Conservation (phyloP, 2,329 filamentous ascomycete genomes). For the Ophiostoma triangulosporum region DNA sequence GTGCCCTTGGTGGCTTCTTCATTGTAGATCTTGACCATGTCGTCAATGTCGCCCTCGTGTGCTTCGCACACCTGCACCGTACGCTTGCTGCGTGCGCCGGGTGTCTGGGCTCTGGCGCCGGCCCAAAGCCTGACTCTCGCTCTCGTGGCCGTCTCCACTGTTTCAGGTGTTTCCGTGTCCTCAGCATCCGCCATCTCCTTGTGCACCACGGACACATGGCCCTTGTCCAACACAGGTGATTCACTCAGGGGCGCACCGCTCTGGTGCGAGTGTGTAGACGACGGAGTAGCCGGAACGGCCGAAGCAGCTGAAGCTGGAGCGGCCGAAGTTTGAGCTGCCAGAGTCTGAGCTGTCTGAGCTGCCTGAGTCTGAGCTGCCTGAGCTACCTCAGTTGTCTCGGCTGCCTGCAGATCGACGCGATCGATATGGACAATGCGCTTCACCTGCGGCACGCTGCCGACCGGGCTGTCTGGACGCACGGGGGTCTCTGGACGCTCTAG, state of each 20-base stretch:
- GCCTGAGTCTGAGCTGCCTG: background rate
- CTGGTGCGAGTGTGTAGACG: no score
- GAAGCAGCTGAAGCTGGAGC: background rate
- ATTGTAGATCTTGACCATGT: constrained; percentile 32
- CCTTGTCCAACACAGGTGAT: background rate
- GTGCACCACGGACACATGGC: background rate
- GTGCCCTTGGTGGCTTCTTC: constrained; percentile 23
- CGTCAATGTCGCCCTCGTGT: constrained; percentile 22
- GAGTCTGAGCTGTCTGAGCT: background rate
- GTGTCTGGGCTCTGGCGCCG: no score
- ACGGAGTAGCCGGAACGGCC: no score
- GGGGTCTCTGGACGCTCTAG: background rate
- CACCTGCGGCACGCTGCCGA: background rate
- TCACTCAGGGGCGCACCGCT: no score
- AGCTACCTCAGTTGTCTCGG: no score
- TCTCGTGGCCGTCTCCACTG: background rate
- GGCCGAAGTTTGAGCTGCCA: no score
- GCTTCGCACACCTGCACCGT: background rate
- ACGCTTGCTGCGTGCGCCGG: background rate
- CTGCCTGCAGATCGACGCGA: background rate
- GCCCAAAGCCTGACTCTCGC: no score
- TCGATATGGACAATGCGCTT: background rate
- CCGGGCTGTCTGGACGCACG: background rate
- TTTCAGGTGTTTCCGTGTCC: background rate
- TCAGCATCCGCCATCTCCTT: no score